Evolutionary conservation across 306 rosid species (phyloP).

Genomic region (Ammopiptanthus mongolicus): DNA sequence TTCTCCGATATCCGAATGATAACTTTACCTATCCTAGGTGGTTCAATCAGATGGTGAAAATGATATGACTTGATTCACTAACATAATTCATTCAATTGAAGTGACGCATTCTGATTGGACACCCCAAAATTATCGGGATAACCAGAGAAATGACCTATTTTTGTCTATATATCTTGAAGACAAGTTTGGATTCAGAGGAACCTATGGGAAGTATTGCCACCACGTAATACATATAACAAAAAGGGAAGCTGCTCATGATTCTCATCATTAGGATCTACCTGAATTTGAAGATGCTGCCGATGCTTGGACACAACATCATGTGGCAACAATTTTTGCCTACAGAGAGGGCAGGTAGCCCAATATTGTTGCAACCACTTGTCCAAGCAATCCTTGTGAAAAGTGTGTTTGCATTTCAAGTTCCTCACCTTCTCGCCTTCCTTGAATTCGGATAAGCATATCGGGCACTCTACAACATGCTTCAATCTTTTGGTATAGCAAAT

Average conservation of each 20-base stretch:
- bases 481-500: constrained; percentile 29
- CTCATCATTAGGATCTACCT: constrained; percentile 47
- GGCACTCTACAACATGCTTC: constrained; percentile 39
- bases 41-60: too few relatives aligned
- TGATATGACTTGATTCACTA: too few relatives aligned
- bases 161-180: not conserved
- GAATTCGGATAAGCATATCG: constrained; percentile 74
- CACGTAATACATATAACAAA: constrained; percentile 55
- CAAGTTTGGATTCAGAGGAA: constrained; percentile 17
- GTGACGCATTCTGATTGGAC: too few relatives aligned
- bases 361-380: constrained; percentile 75
- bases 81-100: too few relatives aligned
- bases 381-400: constrained; percentile 73
- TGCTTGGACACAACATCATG: constrained; percentile 61
- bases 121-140: too few relatives aligned
- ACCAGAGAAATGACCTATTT: too few relatives aligned
- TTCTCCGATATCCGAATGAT: too few relatives aligned
- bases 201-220: constrained; percentile 35
- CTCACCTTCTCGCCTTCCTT: constrained; percentile 69
- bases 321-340: constrained; percentile 66
- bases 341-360: constrained; percentile 81
- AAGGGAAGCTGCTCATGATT: constrained; percentile 48
- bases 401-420: constrained; percentile 63
- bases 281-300: constrained; percentile 47
- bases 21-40: too few relatives aligned